These are phyloP conservation scores for Ophiosphaerella narmari DNA, from an alignment of 2,329 filamentous ascomycete genomes.

Conservation along the genomic window DNA sequence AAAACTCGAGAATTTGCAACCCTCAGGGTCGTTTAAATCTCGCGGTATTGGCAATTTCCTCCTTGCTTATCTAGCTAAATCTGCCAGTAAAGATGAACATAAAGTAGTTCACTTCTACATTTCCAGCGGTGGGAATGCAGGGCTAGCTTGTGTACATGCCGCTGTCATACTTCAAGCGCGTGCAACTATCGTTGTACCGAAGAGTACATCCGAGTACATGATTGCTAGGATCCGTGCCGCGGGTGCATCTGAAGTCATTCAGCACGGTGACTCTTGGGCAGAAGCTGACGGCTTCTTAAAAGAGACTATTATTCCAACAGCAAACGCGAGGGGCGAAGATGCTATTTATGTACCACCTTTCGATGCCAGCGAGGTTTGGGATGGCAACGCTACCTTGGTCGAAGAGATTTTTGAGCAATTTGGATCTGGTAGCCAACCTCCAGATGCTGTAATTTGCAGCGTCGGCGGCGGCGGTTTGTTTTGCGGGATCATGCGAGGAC, in stretches of 20 bases:
- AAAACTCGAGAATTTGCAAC: constrained; percentile 81
- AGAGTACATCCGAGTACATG: constrained; percentile 67
- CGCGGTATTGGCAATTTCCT: constrained; percentile 71
- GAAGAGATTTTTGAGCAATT: constrained; percentile 51
- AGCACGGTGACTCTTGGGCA: constrained; percentile 67
- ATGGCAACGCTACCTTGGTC: constrained; percentile 63
- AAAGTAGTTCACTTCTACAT: constrained; percentile 70
- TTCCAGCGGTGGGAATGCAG: constrained; percentile 79
- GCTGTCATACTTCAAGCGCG: constrained; percentile 64
- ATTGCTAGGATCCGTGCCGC: constrained; percentile 68
- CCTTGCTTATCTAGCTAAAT: constrained; percentile 49
- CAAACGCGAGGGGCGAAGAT: constrained; percentile 10
- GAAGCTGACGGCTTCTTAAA: constrained; percentile 70
- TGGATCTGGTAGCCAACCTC: constrained; percentile 30
- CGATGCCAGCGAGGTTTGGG: constrained; percentile 68
- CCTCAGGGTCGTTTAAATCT: constrained; percentile 82
- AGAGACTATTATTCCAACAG: constrained; percentile 55
- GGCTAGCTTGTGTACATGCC: constrained; percentile 75
- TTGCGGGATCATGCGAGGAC: constrained; percentile 71
- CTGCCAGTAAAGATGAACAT: constrained; percentile 8
- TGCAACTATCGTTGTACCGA: constrained; percentile 74
- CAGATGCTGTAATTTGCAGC: constrained; percentile 73
- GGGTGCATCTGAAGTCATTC: constrained; percentile 67
- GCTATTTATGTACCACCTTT: constrained; percentile 69
- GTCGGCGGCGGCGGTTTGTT: constrained; percentile 80